phyloP scores from a whole-genome alignment of 2,329 filamentous ascomycete species.

The Aspergillus phoenicis region DNA sequence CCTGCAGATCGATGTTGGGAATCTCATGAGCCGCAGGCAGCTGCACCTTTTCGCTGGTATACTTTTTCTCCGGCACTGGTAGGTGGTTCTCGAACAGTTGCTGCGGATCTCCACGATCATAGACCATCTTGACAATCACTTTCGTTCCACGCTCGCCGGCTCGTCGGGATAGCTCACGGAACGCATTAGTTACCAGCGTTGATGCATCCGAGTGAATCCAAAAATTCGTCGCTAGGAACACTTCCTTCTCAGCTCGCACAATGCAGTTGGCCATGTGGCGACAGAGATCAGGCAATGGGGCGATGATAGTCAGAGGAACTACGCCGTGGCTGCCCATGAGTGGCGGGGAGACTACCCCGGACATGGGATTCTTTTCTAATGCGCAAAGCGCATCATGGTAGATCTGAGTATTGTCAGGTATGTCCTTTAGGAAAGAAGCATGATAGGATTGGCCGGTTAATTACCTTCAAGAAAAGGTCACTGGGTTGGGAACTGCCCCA shows the following conservation, averaged over 20 bases:
- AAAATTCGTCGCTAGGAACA: slow-evolving; percentile 74
- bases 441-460: neutral
- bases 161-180: slow-evolving; percentile 68
- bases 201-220: slow-evolving; percentile 73
- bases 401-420: slow-evolving; percentile 39
- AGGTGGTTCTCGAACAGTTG: slow-evolving; percentile 69
- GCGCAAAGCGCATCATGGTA: slow-evolving; percentile 64
- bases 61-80: slow-evolving; percentile 60
- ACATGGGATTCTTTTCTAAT: slow-evolving; percentile 44
- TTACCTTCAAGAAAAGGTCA: slow-evolving; percentile 64
- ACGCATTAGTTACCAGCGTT: slow-evolving; percentile 66
- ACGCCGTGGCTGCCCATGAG: slow-evolving; percentile 64
- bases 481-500: slow-evolving; percentile 68
- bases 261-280: slow-evolving; percentile 78
- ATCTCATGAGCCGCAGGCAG: slow-evolving; percentile 67
- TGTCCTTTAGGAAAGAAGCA: neutral
- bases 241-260: slow-evolving; percentile 69
- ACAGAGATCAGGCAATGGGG: slow-evolving; percentile 69
- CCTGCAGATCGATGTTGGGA: slow-evolving; percentile 70
- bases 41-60: slow-evolving; percentile 59
- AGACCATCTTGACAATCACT: slow-evolving; percentile 72
- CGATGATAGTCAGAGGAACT: slow-evolving; percentile 69
- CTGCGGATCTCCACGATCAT: slow-evolving; percentile 68
- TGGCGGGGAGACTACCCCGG: slow-evolving; percentile 58
- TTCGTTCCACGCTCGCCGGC: slow-evolving; percentile 60